These are phyloP conservation scores for Candida berthetii DNA, from an alignment of 805 yeast genomes.

Conservation along the genomic window DNA sequence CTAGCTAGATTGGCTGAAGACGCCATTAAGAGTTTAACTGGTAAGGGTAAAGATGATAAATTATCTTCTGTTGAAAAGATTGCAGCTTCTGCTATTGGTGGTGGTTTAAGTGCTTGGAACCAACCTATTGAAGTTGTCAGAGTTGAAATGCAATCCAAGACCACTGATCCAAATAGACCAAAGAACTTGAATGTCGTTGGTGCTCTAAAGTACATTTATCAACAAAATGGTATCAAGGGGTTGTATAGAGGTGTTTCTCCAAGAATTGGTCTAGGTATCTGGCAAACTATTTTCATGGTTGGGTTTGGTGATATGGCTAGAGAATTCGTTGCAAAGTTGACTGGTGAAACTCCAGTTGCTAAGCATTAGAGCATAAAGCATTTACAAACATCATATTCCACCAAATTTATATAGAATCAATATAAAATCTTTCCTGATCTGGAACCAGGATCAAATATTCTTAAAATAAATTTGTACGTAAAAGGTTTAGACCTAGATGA, in stretches of 20 bases:
- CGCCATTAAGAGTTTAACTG: conserved; percentile 55
- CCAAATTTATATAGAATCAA: no score
- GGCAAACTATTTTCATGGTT: conserved; percentile 99
- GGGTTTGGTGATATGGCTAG: conserved; percentile 94
- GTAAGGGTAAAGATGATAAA: conserved; percentile 54
- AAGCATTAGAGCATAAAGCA: conserved; percentile 21
- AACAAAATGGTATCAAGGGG: conserved; percentile 80
- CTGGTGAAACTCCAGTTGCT: conserved; percentile 51
- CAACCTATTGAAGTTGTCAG: conserved; percentile 98
- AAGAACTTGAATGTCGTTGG: conserved; percentile 74
- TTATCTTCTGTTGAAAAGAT: conserved; percentile 78
- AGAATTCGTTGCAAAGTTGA: conserved; percentile 55
- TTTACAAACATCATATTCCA: no score
- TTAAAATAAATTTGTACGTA: no score
- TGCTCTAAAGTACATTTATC: conserved; percentile 78
- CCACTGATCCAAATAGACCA: conserved; percentile 93
- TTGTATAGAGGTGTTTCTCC: conserved; percentile 96
- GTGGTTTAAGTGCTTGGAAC: conserved; percentile 97
- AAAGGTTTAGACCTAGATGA: no score
- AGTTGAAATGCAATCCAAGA: conserved; percentile 96
- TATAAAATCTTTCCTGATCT: background rate
- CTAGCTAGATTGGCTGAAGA: conserved; percentile 89
- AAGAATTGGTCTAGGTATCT: conserved; percentile 91
- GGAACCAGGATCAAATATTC: background rate
- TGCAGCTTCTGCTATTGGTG: conserved; percentile 84